Evolutionary conservation across 2,329 filamentous ascomycete species (phyloP).

Genomic region (Pseudodiploospora longispora): DNA sequence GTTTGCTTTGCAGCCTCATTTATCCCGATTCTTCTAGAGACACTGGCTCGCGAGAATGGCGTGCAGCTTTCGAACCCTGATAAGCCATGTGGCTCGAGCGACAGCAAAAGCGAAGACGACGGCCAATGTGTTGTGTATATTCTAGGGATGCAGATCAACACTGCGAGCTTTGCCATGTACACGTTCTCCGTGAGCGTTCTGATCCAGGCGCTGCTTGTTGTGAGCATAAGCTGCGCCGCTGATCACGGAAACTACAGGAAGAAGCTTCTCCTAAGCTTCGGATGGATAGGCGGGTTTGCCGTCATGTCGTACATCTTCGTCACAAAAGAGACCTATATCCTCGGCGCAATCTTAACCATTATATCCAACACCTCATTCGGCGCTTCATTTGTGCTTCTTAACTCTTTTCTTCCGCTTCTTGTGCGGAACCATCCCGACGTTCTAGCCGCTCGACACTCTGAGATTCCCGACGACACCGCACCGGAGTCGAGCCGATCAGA

Average conservation of each 20-base stretch:
- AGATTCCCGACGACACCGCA: slow-evolving; percentile 23
- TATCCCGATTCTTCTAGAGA: slow-evolving; percentile 90
- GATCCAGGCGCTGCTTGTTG: slow-evolving; percentile 80
- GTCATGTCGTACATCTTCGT: slow-evolving; percentile 88
- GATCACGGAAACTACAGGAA: slow-evolving; percentile 93
- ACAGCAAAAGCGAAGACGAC: slow-evolving; percentile 41
- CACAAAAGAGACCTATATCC: slow-evolving; percentile 63
- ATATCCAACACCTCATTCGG: slow-evolving; percentile 91
- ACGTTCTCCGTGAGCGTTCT: slow-evolving; percentile 91
- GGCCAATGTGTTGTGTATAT: slow-evolving; percentile 77
- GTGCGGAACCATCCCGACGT: slow-evolving; percentile 71
- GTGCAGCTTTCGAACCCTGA: slow-evolving; percentile 71
- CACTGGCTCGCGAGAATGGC: slow-evolving; percentile 85
- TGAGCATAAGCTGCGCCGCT: slow-evolving; percentile 92
- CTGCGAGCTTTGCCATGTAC: slow-evolving; percentile 96
- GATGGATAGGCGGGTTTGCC: slow-evolving; percentile 67
- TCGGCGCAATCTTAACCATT: slow-evolving; percentile 79
- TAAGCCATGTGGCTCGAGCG: slow-evolving; percentile 64
- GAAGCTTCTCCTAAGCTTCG: slow-evolving; percentile 77
- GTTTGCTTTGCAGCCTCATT: slow-evolving; percentile 60
- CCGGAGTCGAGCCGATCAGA: slow-evolving; percentile 28
- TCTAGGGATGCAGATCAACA: slow-evolving; percentile 82
- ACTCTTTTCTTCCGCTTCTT: slow-evolving; percentile 87
- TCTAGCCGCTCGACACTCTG: slow-evolving; percentile 18
- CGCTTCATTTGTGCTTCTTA: slow-evolving; percentile 88